Conservation (phyloP, 768 basidiomycete species). For the Mrakia frigida region DNA sequence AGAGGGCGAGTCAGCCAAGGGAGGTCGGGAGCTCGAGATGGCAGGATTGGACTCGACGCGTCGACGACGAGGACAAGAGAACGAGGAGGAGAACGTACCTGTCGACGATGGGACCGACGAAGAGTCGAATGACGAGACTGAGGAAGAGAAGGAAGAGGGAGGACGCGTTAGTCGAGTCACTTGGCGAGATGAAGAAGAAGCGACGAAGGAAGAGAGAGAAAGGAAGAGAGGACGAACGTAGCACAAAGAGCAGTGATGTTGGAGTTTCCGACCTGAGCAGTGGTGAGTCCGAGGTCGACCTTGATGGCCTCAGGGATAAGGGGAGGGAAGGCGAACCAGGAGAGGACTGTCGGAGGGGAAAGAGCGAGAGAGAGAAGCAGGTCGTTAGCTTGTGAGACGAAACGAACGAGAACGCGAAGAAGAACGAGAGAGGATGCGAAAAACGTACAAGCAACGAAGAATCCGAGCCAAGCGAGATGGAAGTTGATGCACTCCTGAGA, state of each 20-base stretch:
- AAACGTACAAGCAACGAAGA: constrained; percentile 34
- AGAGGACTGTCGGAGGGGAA: constrained; percentile 34
- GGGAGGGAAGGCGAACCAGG: constrained; percentile 61
- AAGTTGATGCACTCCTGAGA: constrained; percentile 53
- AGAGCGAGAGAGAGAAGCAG: too few relatives aligned
- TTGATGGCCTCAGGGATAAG: constrained; percentile 57
- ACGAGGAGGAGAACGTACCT: constrained; percentile 25
- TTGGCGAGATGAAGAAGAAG: too few relatives aligned
- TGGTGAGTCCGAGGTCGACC: constrained; percentile 52
- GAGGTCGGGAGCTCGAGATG: too few relatives aligned
- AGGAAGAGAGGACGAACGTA: constrained; percentile 35
- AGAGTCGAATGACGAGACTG: constrained; percentile 49
- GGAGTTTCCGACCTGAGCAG: constrained; percentile 47
- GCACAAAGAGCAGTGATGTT: constrained; percentile 35
- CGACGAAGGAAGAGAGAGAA: constrained; percentile 34
- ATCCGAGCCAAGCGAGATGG: constrained; percentile 48
- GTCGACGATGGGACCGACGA: constrained; percentile 54
- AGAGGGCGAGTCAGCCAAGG: too few relatives aligned
- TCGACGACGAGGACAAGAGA: too few relatives aligned
- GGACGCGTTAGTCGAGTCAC: neutral
- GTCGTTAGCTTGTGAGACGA: neutral
- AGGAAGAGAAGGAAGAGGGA: neutral
- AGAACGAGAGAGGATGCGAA: constrained; percentile 53
- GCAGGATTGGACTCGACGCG: too few relatives aligned
- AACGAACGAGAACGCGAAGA: neutral